These are phyloP conservation scores for Kodamaea kakaduensis DNA, from an alignment of 805 yeast species.

Conservation along the genomic window DNA sequence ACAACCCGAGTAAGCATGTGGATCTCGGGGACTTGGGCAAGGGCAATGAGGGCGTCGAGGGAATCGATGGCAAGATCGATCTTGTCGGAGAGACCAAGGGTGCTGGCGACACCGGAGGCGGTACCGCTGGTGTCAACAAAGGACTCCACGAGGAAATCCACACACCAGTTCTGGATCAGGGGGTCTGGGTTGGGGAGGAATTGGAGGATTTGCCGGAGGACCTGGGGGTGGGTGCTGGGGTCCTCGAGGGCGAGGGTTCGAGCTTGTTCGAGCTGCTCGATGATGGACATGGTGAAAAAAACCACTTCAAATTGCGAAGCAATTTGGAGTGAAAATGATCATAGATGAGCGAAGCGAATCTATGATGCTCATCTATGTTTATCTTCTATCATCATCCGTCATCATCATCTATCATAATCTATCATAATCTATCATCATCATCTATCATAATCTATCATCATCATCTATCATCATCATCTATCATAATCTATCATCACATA, in stretches of 20 bases:
- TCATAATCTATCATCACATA: no score
- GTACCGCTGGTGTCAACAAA: slow-evolving; percentile 18
- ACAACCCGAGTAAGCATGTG: slow-evolving; percentile 29
- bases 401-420: no score
- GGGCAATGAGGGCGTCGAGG: slow-evolving; percentile 27
- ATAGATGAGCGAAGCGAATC: no score
- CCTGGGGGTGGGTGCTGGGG: slow-evolving; percentile 35
- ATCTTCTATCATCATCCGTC: no score
- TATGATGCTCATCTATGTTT: no score
- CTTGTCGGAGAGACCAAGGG: slow-evolving; percentile 22
- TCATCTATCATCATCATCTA: no score
- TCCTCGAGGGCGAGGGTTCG: slow-evolving; percentile 29
- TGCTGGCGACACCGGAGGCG: slow-evolving; percentile 7
- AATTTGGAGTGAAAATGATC: no score
- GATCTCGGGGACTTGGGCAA: slow-evolving; percentile 27
- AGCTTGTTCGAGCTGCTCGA: slow-evolving; percentile 37
- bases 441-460: no score
- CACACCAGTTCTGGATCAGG: slow-evolving; percentile 39
- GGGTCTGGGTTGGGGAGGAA: slow-evolving; percentile 33
- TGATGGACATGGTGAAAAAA: slow-evolving; percentile 12
- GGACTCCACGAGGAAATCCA: slow-evolving; percentile 35
- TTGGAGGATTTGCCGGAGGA: slow-evolving; percentile 40
- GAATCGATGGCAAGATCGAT: slow-evolving; percentile 41
- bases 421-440: no score
- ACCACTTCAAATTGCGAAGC: no score